phyloP scores from a whole-genome alignment of 75 land plant species.

The Pinus albicaulis region DNA sequence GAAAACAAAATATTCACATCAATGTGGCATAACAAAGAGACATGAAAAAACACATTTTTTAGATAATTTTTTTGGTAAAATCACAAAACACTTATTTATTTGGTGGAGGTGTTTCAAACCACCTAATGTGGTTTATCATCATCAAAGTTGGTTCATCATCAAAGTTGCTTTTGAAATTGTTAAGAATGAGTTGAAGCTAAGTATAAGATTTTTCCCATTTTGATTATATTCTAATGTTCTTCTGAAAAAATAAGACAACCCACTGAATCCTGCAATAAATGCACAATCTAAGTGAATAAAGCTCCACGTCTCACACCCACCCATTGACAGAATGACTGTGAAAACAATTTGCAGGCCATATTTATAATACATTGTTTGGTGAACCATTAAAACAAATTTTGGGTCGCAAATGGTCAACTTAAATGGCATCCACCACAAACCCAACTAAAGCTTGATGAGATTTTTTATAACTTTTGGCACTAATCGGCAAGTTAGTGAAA shows the following conservation, averaged over 20 bases:
- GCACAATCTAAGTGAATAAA: not conserved
- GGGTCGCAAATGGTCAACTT: not conserved
- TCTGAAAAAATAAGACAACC: not conserved
- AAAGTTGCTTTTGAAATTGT: too few species aligned
- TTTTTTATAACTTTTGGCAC: slow-evolving; percentile 45
- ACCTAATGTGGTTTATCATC: too few species aligned
- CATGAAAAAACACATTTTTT: too few species aligned
- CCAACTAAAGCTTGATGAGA: slow-evolving; percentile 13
- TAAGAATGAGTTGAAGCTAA: too few species aligned
- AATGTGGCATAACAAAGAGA: not conserved
- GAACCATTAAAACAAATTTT: not conserved
- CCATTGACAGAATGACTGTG: not conserved
- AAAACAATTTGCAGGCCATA: not conserved
- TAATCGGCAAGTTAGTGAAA: slow-evolving; percentile 85
- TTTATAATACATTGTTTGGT: too few species aligned
- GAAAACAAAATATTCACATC: too few species aligned
- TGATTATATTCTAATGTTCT: not conserved
- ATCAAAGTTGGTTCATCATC: too few species aligned
- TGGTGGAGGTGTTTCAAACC: too few species aligned
- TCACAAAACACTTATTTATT: too few species aligned
- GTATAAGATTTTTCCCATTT: too few species aligned
- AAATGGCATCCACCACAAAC: not conserved
- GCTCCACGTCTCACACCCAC: not conserved
- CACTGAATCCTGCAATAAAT: not conserved
- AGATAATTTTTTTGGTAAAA: too few species aligned